A percentile compares a stretch with the other conserved stretches of the same genome.
Conservation (phyloP, 176 grass and related monocot genomes). For the Hordeum marinum region DNA sequence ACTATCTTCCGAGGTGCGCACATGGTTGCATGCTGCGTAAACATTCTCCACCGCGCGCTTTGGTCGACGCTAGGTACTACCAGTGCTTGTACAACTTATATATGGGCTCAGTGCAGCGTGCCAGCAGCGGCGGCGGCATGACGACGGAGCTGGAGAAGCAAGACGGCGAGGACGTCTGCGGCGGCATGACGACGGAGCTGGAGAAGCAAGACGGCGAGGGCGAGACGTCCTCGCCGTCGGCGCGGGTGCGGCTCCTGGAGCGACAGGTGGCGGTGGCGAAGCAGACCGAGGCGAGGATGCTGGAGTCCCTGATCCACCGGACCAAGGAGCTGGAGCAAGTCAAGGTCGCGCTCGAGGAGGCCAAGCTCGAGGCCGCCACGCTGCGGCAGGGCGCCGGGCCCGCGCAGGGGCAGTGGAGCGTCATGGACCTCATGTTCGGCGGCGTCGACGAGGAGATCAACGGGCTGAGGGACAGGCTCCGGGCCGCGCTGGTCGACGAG, state of each 20-base stretch:
- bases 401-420: conserved; percentile 29
- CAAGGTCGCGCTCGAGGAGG: conserved; percentile 86
- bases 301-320: conserved; percentile 60
- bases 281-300: conserved; percentile 74
- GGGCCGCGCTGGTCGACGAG: conserved; percentile 35
- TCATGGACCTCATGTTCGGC: conserved; percentile 54
- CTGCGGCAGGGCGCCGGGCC: conserved; percentile 15
- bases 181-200: no score
- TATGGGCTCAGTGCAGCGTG: conserved; percentile 10
- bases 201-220: conserved; percentile 20
- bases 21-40: neutral
- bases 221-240: neutral
- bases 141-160: neutral
- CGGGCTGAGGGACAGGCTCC: conserved; percentile 28
- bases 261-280: conserved; percentile 52
- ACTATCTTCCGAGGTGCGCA: conserved; percentile 16
- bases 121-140: neutral
- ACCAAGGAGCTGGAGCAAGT: conserved; percentile 81
- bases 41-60: no score
- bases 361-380: conserved; percentile 45
- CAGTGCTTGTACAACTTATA: neutral
- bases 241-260: conserved; percentile 39
- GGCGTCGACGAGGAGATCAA: conserved; percentile 60
- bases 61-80: neutral
- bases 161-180: conserved; percentile 5